A percentile compares a stretch with the other conserved stretches of the same genome.
Evolutionary conservation across 495 filamentous ascomycete species (phyloP).

Genomic region (Talaromyces thailandensis): DNA sequence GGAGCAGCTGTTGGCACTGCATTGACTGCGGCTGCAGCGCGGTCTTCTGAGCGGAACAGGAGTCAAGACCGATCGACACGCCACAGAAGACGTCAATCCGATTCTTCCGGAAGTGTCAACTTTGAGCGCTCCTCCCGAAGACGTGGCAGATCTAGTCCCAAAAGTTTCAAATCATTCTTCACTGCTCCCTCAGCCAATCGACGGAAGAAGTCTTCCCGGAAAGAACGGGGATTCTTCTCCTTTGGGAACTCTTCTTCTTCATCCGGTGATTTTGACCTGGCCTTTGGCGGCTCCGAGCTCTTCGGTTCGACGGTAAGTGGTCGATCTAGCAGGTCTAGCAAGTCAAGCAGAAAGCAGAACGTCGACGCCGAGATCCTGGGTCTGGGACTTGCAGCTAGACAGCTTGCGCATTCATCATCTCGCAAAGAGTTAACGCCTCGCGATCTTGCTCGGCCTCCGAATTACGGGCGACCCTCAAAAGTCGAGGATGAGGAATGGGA

Average conservation of each 20-base stretch:
- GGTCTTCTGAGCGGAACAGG: conserved; percentile 16
- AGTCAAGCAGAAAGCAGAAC: conserved; percentile 26
- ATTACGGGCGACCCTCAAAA: conserved; percentile 21
- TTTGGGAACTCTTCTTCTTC: conserved; percentile 53
- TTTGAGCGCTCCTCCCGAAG: conserved; percentile 24
- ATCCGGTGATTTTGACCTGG: conserved; percentile 46
- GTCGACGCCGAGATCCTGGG: conserved; percentile 47
- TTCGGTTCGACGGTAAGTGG: conserved; percentile 23
- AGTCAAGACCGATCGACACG: conserved; percentile 21
- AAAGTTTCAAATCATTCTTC: conserved; percentile 38
- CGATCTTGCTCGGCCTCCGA: conserved; percentile 16
- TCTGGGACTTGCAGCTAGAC: conserved; percentile 48
- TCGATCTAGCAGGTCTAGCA: conserved; percentile 20
- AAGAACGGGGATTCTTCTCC: conserved; percentile 47
- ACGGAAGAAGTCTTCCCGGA: conserved; percentile 30
- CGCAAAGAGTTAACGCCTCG: conserved; percentile 16
- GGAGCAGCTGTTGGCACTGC: conserved; percentile 39
- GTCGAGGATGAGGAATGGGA: conserved; percentile 52
- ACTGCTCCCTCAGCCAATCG: conserved; percentile 40
- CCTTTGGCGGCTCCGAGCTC: conserved; percentile 25
- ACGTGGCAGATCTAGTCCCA: conserved; percentile 17
- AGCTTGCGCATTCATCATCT: conserved; percentile 36
- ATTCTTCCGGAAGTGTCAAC: conserved; percentile 27
- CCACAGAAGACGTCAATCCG: conserved; percentile 17
- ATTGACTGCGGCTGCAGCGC: conserved; percentile 18